phyloP scores from a whole-genome alignment of 139 green algal species.

The Chlamydomonas sphaeroides region DNA sequence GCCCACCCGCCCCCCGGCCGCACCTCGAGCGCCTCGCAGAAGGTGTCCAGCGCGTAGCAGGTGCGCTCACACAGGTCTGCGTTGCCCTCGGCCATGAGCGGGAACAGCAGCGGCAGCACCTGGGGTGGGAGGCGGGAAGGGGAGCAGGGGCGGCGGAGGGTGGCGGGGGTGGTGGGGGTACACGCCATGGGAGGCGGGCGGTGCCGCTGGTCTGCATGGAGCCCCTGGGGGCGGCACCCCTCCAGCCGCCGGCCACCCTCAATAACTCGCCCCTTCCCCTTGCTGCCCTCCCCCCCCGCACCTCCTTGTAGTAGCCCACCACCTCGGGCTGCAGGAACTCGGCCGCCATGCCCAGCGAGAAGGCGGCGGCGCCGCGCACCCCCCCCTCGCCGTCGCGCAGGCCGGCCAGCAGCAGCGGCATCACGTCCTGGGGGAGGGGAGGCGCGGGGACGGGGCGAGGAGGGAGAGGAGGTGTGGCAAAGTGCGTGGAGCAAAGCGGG shows the following conservation, averaged over 20 bases:
- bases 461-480: not conserved
- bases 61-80: conserved; percentile 58
- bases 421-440: conserved; percentile 27
- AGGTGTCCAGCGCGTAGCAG: conserved; percentile 80
- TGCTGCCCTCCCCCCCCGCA: not conserved
- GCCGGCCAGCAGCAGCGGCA: conserved; percentile 63
- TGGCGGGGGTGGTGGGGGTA: too few species aligned
- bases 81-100: conserved; percentile 46
- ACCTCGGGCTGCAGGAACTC: conserved; percentile 78
- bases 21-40: conserved; percentile 75
- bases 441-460: not conserved
- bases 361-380: conserved; percentile 72
- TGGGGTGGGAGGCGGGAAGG: not conserved
- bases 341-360: conserved; percentile 78
- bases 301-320: conserved; percentile 65
- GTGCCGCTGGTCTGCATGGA: too few species aligned
- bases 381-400: conserved; percentile 54
- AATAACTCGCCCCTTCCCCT: too few species aligned
- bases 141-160: too few species aligned
- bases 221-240: too few species aligned
- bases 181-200: too few species aligned
- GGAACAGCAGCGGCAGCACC: conserved; percentile 65
- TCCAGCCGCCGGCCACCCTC: too few species aligned
- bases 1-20: not conserved
- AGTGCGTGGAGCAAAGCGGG: too few species aligned